These are phyloP conservation scores for Phaeotremella skinneri DNA, from an alignment of 768 basidiomycete genomes.

Conservation along the genomic window DNA sequence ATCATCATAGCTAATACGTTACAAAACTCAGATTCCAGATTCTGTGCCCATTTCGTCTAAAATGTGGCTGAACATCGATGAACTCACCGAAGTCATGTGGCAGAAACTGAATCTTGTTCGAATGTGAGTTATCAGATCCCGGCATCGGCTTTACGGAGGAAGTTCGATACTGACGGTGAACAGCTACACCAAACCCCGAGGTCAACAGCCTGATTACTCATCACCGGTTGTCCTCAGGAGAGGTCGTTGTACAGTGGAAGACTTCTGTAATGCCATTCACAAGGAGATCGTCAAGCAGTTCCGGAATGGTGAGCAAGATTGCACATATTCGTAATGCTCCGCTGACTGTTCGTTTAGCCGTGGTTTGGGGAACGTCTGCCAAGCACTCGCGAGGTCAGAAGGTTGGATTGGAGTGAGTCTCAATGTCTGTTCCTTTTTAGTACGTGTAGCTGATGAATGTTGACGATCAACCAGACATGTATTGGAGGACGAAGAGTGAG, in stretches of 20 bases:
- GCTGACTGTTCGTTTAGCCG: slow-evolving; percentile 30
- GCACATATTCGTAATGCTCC: not conserved
- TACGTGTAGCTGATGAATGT: not conserved
- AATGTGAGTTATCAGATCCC: slow-evolving; percentile 57
- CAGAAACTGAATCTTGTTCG: slow-evolving; percentile 84
- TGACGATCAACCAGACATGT: slow-evolving; percentile 33
- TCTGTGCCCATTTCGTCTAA: slow-evolving; percentile 91
- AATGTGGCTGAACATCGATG: slow-evolving; percentile 96
- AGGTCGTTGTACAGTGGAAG: slow-evolving; percentile 62
- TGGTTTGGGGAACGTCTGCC: slow-evolving; percentile 96
- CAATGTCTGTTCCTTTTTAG: not conserved
- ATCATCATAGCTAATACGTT: not conserved
- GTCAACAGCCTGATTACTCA: slow-evolving; percentile 82
- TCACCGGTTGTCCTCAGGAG: slow-evolving; percentile 76
- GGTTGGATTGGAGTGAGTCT: slow-evolving; percentile 49
- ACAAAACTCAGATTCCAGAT: slow-evolving; percentile 70
- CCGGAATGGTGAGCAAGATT: slow-evolving; percentile 71
- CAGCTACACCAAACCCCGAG: slow-evolving; percentile 85
- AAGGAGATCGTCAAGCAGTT: slow-evolving; percentile 97
- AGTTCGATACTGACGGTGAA: not conserved
- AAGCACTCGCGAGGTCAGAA: slow-evolving; percentile 97
- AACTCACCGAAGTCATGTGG: slow-evolving; percentile 92
- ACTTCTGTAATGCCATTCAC: slow-evolving; percentile 90
- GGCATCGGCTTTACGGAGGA: not conserved
- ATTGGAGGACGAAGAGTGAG: slow-evolving; percentile 50